phyloP scores from a whole-genome alignment of 306 rosid genomes.

The Pueraria montana region DNA sequence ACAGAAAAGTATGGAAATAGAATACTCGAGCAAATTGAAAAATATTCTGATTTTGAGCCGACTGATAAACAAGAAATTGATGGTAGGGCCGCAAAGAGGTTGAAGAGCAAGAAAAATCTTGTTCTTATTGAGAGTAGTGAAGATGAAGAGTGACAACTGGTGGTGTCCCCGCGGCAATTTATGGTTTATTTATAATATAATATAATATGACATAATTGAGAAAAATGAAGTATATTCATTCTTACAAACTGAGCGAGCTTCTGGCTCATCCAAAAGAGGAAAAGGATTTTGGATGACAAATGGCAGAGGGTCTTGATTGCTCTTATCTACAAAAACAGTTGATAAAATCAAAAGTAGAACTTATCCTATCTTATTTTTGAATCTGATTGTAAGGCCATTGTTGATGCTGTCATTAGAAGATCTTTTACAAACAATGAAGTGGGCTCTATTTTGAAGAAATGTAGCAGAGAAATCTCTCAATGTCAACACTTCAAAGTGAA shows the following conservation, averaged over 20 bases:
- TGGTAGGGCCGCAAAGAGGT: slow-evolving; percentile 66
- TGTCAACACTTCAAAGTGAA: no score
- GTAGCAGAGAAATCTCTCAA: no score
- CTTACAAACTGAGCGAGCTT: slow-evolving; percentile 9
- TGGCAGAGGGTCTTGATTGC: not conserved
- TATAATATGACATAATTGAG: not conserved
- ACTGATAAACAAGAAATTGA: slow-evolving; percentile 56
- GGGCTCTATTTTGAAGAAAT: no score
- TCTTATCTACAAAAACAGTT: not conserved
- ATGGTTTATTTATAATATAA: slow-evolving; percentile 27
- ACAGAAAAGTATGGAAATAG: slow-evolving; percentile 75
- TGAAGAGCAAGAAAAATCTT: slow-evolving; percentile 64
- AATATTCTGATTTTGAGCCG: slow-evolving; percentile 53
- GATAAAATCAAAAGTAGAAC: not conserved
- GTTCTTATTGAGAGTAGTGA: slow-evolving; percentile 83
- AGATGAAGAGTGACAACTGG: slow-evolving; percentile 64
- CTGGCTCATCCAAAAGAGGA: slow-evolving; percentile 6
- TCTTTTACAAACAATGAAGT: no score
- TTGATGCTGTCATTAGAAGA: no score
- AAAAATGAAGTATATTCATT: slow-evolving; percentile 13
- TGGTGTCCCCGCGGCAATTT: not conserved
- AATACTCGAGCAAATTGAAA: slow-evolving; percentile 70
- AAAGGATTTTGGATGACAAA: not conserved
- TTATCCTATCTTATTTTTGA: no score
- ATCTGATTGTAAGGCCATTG: no score